phyloP scores from a whole-genome alignment of 2,329 filamentous ascomycete genomes.

The Aureobasidium sp. region DNA sequence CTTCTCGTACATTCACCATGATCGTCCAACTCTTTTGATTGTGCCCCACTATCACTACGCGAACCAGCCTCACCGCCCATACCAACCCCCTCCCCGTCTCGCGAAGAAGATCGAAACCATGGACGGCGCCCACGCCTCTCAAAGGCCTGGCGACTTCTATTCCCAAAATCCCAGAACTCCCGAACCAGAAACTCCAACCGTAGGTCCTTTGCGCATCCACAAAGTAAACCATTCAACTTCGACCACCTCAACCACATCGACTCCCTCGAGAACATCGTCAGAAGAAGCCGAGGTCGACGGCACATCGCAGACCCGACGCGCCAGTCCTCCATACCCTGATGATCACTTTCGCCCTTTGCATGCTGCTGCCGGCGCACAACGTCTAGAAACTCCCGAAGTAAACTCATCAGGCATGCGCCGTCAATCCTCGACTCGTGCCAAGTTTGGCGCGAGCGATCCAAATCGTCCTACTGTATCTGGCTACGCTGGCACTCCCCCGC shows the following conservation, averaged over 20 bases:
- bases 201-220: conserved; percentile 71
- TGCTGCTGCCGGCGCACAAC: conserved; percentile 26
- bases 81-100: background rate
- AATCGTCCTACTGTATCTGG: conserved; percentile 39
- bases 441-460: conserved; percentile 40
- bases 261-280: conserved; percentile 43
- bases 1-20: background rate
- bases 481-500: conserved; percentile 31
- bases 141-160: conserved; percentile 58
- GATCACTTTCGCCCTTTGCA: conserved; percentile 24
- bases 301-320: conserved; percentile 38
- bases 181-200: conserved; percentile 57
- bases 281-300: conserved; percentile 60
- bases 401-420: conserved; percentile 16
- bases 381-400: conserved; percentile 25
- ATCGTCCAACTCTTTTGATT: conserved; percentile 2
- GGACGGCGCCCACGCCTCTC: conserved; percentile 33
- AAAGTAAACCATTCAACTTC: conserved; percentile 50
- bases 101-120: background rate
- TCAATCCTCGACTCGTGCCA: conserved; percentile 23
- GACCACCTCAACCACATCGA: conserved; percentile 29
- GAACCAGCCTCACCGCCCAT: background rate
- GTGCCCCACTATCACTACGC: background rate
- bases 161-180: conserved; percentile 36
- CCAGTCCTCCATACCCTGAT: conserved; percentile 42